These are phyloP conservation scores for Acrocalymma vagum DNA, from an alignment of 2,329 filamentous ascomycete species.

Conservation along the genomic window DNA sequence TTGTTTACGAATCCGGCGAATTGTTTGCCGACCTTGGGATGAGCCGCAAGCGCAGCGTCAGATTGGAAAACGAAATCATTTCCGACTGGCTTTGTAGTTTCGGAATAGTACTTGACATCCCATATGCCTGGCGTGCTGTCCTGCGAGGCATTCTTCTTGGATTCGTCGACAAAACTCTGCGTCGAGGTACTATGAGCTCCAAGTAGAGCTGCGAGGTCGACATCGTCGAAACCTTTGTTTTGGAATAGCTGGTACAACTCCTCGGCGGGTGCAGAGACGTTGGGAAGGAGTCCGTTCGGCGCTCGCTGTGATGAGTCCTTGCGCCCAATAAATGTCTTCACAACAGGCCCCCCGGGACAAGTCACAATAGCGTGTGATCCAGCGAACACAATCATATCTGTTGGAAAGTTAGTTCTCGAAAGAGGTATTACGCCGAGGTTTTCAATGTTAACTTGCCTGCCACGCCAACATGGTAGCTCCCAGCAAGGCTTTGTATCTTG, in stretches of 20 bases:
- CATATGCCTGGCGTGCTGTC: constrained; percentile 39
- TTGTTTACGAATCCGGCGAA: constrained; percentile 45
- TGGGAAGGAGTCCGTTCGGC: constrained; percentile 18
- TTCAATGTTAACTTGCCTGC: too few relatives aligned
- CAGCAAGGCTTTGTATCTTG: constrained; percentile 47
- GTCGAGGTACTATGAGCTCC: constrained; percentile 39
- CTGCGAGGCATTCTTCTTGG: constrained; percentile 28
- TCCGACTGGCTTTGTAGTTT: constrained; percentile 33
- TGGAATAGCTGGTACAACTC: constrained; percentile 31
- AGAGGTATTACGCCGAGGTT: too few relatives aligned
- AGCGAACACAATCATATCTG: constrained; percentile 39
- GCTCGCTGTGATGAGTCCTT: constrained; percentile 25
- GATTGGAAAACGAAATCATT: constrained; percentile 38
- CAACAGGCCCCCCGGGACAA: constrained; percentile 31
- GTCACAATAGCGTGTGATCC: constrained; percentile 28
- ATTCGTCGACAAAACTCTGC: constrained; percentile 34
- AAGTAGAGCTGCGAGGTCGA: constrained; percentile 43
- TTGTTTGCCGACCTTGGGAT: constrained; percentile 38
- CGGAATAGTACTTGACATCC: constrained; percentile 38
- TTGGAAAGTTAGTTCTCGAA: too few relatives aligned
- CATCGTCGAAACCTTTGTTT: constrained; percentile 34
- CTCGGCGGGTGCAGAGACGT: constrained; percentile 20
- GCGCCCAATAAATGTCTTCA: constrained; percentile 29
- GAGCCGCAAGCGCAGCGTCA: constrained; percentile 39
- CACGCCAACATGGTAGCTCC: constrained; percentile 44